Base-by-base conservation (phyloP, 129 eudicot species). In the Flaveria ramosissima region DNA sequence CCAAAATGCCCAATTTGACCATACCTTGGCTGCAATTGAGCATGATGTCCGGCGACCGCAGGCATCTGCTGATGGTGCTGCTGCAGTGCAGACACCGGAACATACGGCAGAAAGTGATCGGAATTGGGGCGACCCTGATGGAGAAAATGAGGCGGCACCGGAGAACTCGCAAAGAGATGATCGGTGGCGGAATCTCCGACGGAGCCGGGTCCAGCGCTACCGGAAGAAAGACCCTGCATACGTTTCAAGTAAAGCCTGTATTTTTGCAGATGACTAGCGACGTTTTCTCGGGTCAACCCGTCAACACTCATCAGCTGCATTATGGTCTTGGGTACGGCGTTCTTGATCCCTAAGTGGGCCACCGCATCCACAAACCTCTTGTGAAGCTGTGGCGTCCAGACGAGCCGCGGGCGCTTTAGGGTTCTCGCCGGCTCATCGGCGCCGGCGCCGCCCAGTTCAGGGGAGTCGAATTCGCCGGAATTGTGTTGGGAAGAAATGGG, bases 231-330 rank as follows among this genome's bases (percentile, higher is more conserved):
- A 9, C 97, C 93, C 86, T 94, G 98, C 98, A 94, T 87, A 26
- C 99, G 82, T 80, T 94, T 94, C 24, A 94, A 71, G 61, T 94
- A 94, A 68, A 94, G 92, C 14, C 99, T 71, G 61, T 94, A 94
- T 55, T 94, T 94, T 57, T 94, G 99, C 39, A 94, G 61, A 52
- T 94, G 99, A 66, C 97, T 94, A 1, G 99, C 99, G 10, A 94
- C 97, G 67, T 93, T 93, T 65, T 93, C 98, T 1, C 97, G 80
- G 8, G 98, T 93, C 72, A 93, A 84, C 9, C 98, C 98, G 53
- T 93, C 98, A 0, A 93, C 98, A 67, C 97, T 90, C 98, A 93
- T 93, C 43, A 90, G 85, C 88, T 88, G 96, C 98, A 93, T 93
- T 84, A 93, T 93, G 13, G 98, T 93, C 82, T 93, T 93, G 15